Evolutionary conservation across 2,329 filamentous ascomycete species (phyloP), one percentile per base, ranked within the genome.

Genomic region (Xylaria sp.): DNA sequence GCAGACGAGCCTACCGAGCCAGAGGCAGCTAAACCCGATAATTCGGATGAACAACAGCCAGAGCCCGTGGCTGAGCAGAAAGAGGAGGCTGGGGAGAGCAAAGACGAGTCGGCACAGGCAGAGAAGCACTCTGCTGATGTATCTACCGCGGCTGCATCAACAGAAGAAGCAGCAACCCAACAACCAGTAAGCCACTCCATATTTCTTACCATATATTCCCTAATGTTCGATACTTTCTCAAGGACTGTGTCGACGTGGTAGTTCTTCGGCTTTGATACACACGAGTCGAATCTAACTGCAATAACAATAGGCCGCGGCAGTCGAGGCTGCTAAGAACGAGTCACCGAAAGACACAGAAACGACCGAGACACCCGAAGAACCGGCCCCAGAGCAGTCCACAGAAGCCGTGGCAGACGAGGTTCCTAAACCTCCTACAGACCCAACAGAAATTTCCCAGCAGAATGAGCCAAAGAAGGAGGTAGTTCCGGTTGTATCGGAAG

Each of bases 321-420:
- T 49, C 22, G 48, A 59, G 42, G 22, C 50, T 24, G 22, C 50
- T 52, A 41, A 50, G 17, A 45, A 44, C 7, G 13, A 1, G 7
- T 24, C 42, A 41, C 18, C 3, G 7, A 22, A 19, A 18, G 29
- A 37, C 6, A 24, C 9, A 34, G 29, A 4, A 13, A 13, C 29
- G 11, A 7, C 29, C 9, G 29, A 34, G 4, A 7, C 9, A 34
- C 29, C n/a, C 7, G 21, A 44, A 21, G 44, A 44, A 6, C n/a
- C 1, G 6, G 39, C 37, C 11, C 13, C n/a, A 3, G 29, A 34
- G 16, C 11, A 34, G 16, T 7, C 29, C 8, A 13, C 29, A 13
- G 29, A 13, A 34, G 29, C 11, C 11, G 34, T 22, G 2, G n/a
- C 22, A 48, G 19, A 48, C 4, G 2, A 22, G 20, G 22, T 21